phyloP scores from a whole-genome alignment of 192 early-diverging fungal species.

The Linnemannia schmuckeri region DNA sequence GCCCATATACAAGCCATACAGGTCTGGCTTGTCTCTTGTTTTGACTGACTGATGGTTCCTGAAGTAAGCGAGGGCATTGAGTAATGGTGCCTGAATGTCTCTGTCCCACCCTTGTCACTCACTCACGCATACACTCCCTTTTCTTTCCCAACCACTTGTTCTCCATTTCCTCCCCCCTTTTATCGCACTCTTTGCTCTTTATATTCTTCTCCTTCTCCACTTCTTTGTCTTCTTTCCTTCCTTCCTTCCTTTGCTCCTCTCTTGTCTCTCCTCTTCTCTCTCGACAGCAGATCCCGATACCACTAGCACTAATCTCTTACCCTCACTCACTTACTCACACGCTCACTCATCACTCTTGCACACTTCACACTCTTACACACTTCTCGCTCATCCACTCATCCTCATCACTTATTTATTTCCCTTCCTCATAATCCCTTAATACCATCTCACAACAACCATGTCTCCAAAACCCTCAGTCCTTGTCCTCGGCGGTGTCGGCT shows the following conservation, averaged over 20 bases:
- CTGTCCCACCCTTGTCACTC: neutral
- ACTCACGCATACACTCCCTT: neutral
- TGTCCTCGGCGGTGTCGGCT: slow-evolving; percentile 87
- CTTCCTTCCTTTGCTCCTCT: neutral
- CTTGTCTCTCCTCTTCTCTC: neutral
- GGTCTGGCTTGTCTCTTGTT: neutral
- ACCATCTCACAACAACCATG: slow-evolving; percentile 26
- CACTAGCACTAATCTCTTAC: slow-evolving; percentile 1
- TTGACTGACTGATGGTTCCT: neutral
- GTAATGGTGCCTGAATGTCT: neutral
- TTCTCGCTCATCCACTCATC: neutral
- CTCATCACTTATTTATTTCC: neutral
- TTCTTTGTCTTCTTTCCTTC: neutral
- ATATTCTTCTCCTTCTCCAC: neutral
- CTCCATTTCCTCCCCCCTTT: neutral
- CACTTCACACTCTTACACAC: no score
- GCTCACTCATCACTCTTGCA: neutral
- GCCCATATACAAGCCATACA: neutral
- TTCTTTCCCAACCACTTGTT: neutral
- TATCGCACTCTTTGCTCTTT: neutral
- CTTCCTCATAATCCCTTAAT: neutral
- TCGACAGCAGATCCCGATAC: neutral
- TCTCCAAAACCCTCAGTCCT: slow-evolving; percentile 72
- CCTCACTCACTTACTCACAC: neutral
- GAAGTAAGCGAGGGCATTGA: neutral